Base-by-base conservation (phyloP, 495 filamentous ascomycete species). In the Xylaria acuta region DNA sequence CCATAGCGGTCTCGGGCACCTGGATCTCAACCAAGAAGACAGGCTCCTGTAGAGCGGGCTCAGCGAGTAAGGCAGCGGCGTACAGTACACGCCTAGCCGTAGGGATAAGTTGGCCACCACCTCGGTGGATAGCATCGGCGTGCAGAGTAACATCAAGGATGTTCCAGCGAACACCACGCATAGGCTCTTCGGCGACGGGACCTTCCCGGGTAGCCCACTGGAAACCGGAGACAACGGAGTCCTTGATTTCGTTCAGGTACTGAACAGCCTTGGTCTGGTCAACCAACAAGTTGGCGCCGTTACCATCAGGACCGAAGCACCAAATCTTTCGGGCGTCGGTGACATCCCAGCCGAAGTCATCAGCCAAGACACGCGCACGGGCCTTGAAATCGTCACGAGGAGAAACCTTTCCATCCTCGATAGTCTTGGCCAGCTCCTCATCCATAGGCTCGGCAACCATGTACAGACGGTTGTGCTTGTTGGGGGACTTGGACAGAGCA, bases 381-480 rank as follows among this genome's bases (percentile, higher is more conserved):
- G 91, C 90, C 92, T 99, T 99, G 92, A 99, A 93, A 88, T 99
- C 96, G 83, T 99, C 96, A 88, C 97, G 94, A 73, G 97, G 95
- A 79, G 83, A 85, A 84, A 99, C 95, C 87, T 92, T 94, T 86
- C 97, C 96, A 59, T 82, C 76, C 88, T 99, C 96, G 76, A 99
- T 99, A 79, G 91, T 93, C 77, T 90, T 90, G 72, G 92, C 87
- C 65, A 98, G 91, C 73, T 98, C 96, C 87, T 99, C 96, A 12
- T 88, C 90, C 53, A 99, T 86, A 71, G 96, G 97, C 84, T 93
- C 82, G 72, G 96, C 96, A 80, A 88, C 90, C 82, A 99, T 88
- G 88, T 98, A 99, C 22, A 99, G 89, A 91, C 96, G 94, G 87
- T 99, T 99, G 92, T 99, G 96, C 93, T 99, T 99, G 90, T 99